Percentiles rank a stretch among this genome's conserved stretches.
Evolutionary conservation across 768 basidiomycete genomes (phyloP).

Genomic region (Dacryopinax primogenitus): DNA sequence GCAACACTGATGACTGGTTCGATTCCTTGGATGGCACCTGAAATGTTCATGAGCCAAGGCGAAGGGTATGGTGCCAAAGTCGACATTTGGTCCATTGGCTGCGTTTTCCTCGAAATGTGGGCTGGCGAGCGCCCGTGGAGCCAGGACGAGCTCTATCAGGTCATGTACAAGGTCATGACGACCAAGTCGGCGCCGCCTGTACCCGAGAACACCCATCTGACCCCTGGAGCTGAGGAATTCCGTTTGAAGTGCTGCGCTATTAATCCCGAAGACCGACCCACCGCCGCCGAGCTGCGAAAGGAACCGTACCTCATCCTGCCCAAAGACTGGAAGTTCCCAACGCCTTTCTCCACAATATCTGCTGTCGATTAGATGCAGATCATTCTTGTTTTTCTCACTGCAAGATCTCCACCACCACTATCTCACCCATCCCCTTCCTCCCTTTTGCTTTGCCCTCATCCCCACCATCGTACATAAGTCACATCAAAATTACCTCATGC

Average conservation of each 20-base stretch:
- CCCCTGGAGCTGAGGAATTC: constrained; percentile 71
- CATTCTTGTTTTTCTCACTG: background rate
- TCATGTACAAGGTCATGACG: constrained; percentile 86
- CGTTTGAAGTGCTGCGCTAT: constrained; percentile 79
- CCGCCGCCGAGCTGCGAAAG: constrained; percentile 59
- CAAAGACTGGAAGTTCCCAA: constrained; percentile 56
- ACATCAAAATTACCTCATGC: background rate
- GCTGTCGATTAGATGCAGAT: background rate
- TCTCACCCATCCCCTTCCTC: background rate
- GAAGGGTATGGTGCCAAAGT: constrained; percentile 88
- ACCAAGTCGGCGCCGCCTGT: constrained; percentile 78
- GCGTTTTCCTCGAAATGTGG: constrained; percentile 99
- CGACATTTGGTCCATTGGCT: constrained; percentile 98
- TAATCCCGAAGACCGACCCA: constrained; percentile 73
- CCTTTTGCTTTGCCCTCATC: background rate
- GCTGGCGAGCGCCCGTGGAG: constrained; percentile 92
- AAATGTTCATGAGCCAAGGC: constrained; percentile 76
- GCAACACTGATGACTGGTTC: constrained; percentile 94
- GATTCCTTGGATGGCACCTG: constrained; percentile 99
- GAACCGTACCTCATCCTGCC: constrained; percentile 68
- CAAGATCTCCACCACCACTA: background rate
- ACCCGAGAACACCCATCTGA: constrained; percentile 66
- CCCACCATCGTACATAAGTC: background rate
- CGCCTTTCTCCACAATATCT: constrained; percentile 6
- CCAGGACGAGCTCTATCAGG: constrained; percentile 76